These are phyloP conservation scores for Trichoderma asperelloides DNA, from an alignment of 495 filamentous ascomycete species.

Conservation along the genomic window DNA sequence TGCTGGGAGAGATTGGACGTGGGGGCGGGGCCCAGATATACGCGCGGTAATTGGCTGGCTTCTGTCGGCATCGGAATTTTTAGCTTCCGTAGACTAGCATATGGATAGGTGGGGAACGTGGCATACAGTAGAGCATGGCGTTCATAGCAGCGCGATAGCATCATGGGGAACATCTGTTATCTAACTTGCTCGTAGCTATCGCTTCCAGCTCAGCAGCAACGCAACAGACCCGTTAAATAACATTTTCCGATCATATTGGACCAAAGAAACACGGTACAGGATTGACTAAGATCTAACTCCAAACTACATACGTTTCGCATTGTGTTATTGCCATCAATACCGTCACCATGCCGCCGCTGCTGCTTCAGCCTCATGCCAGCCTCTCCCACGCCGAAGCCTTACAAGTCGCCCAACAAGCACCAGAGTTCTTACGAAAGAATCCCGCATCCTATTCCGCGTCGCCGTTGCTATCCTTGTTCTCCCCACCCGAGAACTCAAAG, in stretches of 20 bases:
- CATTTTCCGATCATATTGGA: background rate
- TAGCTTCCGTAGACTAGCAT: background rate
- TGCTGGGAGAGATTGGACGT: background rate
- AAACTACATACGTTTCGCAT: background rate
- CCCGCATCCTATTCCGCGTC: conserved; percentile 39
- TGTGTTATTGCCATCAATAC: background rate
- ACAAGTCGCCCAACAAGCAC: conserved; percentile 69
- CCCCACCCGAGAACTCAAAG: conserved; percentile 60
- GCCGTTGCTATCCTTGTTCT: conserved; percentile 43
- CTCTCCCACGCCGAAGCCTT: conserved; percentile 43
- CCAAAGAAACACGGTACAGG: background rate
- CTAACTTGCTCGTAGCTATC: background rate
- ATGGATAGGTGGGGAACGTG: background rate
- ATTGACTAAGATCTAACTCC: background rate
- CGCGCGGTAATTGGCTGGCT: background rate
- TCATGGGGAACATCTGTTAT: background rate
- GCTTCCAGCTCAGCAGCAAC: background rate
- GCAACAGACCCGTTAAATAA: background rate
- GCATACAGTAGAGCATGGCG: background rate
- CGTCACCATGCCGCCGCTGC: background rate
- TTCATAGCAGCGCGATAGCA: background rate
- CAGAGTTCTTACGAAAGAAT: conserved; percentile 49
- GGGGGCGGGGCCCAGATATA: background rate
- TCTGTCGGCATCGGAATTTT: background rate
- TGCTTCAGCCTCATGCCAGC: conserved; percentile 4